A percentile compares a stretch with the other conserved stretches of the same genome.
These are phyloP conservation scores for Trichothecium sympodiale DNA, from an alignment of 2,329 filamentous ascomycete species.

Conservation along the genomic window DNA sequence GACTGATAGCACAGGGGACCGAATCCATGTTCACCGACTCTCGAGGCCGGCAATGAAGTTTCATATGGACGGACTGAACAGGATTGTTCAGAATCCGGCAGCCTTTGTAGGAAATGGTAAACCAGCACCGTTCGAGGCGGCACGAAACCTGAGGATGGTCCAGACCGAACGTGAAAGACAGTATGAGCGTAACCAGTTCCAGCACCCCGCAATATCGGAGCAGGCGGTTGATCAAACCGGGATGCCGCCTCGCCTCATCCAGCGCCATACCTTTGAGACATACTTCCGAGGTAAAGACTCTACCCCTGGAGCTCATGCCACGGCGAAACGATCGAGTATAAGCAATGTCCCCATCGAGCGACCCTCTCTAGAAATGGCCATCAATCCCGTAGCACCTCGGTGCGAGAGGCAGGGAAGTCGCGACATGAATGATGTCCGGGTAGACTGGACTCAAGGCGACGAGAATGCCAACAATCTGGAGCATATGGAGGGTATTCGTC, in stretches of 20 bases:
- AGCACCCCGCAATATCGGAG: slow-evolving; percentile 24
- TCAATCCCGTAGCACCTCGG: not conserved
- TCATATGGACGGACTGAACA: slow-evolving; percentile 21
- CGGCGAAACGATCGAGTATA: not conserved
- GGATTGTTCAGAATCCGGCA: slow-evolving; percentile 8
- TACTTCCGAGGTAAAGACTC: not conserved
- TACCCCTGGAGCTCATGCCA: not conserved
- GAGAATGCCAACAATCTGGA: slow-evolving; percentile 17
- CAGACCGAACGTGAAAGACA: slow-evolving; percentile 26
- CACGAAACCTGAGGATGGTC: slow-evolving; percentile 22
- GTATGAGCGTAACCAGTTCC: slow-evolving; percentile 32
- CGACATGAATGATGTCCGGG: slow-evolving; percentile 22
- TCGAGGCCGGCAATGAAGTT: slow-evolving; percentile 30
- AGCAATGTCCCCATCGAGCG: not conserved
- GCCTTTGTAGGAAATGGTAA: slow-evolving; percentile 5
- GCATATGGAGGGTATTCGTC: slow-evolving; percentile 10
- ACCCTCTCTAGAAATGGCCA: not conserved
- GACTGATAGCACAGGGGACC: slow-evolving; percentile 17
- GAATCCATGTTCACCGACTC: slow-evolving; percentile 24
- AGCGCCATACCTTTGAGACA: slow-evolving; percentile 11
- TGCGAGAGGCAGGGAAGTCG: slow-evolving; percentile 2
- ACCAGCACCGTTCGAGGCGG: slow-evolving; percentile 12
- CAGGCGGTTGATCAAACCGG: slow-evolving; percentile 22
- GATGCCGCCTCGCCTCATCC: slow-evolving; percentile 6
- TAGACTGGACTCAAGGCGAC: slow-evolving; percentile 51